phyloP scores from a whole-genome alignment of 345 rosid species.

The Bruguiera sexangula region DNA sequence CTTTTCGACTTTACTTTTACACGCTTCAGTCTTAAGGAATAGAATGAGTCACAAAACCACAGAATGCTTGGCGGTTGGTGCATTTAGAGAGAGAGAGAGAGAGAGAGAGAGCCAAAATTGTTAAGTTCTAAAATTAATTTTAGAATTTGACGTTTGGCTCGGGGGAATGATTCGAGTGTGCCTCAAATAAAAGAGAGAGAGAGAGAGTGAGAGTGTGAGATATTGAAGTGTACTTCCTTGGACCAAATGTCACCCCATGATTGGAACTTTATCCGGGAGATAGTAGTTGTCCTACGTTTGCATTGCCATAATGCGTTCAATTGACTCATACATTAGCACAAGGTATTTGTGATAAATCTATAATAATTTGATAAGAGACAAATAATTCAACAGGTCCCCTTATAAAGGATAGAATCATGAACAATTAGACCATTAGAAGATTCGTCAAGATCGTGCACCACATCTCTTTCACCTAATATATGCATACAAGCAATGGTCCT shows the following conservation, averaged over 20 bases:
- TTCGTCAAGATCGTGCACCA: neutral
- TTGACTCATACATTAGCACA: neutral
- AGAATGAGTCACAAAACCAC: constrained; percentile 4
- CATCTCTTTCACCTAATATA: no score
- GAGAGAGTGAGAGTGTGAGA: no score
- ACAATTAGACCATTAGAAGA: neutral
- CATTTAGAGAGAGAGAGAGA: neutral
- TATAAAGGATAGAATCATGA: neutral
- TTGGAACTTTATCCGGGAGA: no score
- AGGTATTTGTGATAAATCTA: neutral
- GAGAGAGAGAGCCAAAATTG: neutral
- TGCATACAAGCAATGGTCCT: no score
- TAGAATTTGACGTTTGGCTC: no score
- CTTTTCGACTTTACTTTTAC: neutral
- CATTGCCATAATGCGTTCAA: no score
- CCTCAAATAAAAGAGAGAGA: no score
- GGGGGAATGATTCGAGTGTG: no score
- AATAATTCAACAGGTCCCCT: neutral
- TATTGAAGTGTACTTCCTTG: no score
- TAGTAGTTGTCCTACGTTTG: no score
- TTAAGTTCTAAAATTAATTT: no score
- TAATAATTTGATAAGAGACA: neutral
- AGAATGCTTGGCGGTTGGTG: constrained; percentile 9
- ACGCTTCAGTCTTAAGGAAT: neutral
- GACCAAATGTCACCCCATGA: no score